These are phyloP conservation scores for Mycotypha africana DNA, from an alignment of 371 early-diverging fungal genomes.

Conservation along the genomic window DNA sequence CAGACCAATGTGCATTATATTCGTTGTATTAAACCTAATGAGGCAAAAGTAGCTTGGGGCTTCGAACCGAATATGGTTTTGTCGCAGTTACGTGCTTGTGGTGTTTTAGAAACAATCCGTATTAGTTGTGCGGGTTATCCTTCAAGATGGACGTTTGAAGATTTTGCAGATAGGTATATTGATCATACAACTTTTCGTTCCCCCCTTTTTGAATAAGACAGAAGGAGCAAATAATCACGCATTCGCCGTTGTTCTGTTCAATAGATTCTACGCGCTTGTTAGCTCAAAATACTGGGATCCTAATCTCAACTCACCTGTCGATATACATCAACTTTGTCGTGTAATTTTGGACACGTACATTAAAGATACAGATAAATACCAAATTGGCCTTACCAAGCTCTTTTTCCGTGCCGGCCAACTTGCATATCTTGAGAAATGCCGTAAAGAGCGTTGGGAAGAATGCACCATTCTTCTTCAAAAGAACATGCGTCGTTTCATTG, in stretches of 20 bases:
- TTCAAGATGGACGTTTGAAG: constrained; percentile 82
- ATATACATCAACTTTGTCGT: constrained; percentile 48
- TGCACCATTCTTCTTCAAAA: constrained; percentile 84
- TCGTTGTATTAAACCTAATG: constrained; percentile 97
- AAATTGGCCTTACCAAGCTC: constrained; percentile 95
- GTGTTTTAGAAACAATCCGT: constrained; percentile 99
- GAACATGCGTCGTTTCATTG: constrained; percentile 73
- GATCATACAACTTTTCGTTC: no score
- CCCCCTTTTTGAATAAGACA: no score
- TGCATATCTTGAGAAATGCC: constrained; percentile 83
- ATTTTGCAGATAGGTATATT: constrained; percentile 92
- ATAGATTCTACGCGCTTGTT: constrained; percentile 82
- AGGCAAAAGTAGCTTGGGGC: constrained; percentile 79
- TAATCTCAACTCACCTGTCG: constrained; percentile 36
- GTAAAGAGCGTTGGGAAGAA: constrained; percentile 69
- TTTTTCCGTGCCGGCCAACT: constrained; percentile 98
- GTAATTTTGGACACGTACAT: constrained; percentile 69
- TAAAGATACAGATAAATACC: constrained; percentile 81
- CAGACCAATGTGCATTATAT: constrained; percentile 95
- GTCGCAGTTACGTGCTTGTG: constrained; percentile 97
- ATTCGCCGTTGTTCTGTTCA: no score
- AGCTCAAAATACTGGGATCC: constrained; percentile 63
- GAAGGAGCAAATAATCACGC: no score
- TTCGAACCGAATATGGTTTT: constrained; percentile 94
- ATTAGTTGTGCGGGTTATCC: constrained; percentile 99